A percentile compares a stretch with the other conserved stretches of the same genome.
These are phyloP conservation scores for Penicillium mononematosum DNA, from an alignment of 495 filamentous ascomycete species.

Conservation along the genomic window DNA sequence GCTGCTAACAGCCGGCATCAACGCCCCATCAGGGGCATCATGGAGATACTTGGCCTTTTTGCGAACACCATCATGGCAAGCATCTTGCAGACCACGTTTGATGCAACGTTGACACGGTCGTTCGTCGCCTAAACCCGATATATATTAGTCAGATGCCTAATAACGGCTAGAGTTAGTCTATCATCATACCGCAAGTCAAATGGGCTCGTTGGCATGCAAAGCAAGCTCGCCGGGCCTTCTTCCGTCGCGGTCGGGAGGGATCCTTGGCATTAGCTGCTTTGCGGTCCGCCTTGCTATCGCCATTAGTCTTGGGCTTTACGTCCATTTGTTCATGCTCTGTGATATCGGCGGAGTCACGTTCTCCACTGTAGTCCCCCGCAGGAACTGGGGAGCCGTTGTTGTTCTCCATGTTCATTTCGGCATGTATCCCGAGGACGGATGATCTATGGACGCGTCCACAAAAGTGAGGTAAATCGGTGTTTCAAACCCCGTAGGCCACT, in stretches of 20 bases:
- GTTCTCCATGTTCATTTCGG: slow-evolving; percentile 53
- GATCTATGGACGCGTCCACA: slow-evolving; percentile 1
- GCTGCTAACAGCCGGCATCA: slow-evolving; percentile 54
- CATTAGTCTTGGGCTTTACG: slow-evolving; percentile 56
- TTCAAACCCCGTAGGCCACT: slow-evolving; percentile 2
- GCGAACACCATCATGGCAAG: slow-evolving; percentile 90
- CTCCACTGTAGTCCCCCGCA: slow-evolving; percentile 48
- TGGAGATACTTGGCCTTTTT: slow-evolving; percentile 99
- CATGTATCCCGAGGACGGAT: slow-evolving; percentile 28
- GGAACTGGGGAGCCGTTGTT: slow-evolving; percentile 44
- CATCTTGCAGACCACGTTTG: slow-evolving; percentile 84
- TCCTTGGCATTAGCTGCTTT: slow-evolving; percentile 73
- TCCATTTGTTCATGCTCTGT: slow-evolving; percentile 42
- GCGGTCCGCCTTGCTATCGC: slow-evolving; percentile 56
- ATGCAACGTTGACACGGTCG: slow-evolving; percentile 91
- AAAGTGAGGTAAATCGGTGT: background rate
- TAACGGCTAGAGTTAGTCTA: slow-evolving; percentile 5
- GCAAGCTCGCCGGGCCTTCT: slow-evolving; percentile 94
- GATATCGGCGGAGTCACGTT: slow-evolving; percentile 53
- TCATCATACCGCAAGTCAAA: slow-evolving; percentile 87
- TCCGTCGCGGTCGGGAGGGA: slow-evolving; percentile 80
- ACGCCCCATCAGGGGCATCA: slow-evolving; percentile 80
- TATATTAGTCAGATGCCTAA: slow-evolving; percentile 18
- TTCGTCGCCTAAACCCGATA: slow-evolving; percentile 62
- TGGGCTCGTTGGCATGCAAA: slow-evolving; percentile 97